Evolutionary conservation across 257 asterid species (phyloP).

Genomic region (Paulownia fortunei): DNA sequence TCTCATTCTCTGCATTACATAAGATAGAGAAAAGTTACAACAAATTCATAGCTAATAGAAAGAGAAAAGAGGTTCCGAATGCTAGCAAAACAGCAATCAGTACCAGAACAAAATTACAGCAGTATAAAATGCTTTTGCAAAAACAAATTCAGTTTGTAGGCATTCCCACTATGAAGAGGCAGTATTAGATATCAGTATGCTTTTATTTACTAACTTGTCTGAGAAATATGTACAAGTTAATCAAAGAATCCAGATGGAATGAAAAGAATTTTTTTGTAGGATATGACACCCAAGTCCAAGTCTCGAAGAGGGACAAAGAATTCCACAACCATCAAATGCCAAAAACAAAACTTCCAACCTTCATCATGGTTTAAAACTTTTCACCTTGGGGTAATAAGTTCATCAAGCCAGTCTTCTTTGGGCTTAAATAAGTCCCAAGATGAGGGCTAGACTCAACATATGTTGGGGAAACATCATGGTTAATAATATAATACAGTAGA

Average conservation of each 20-base stretch:
- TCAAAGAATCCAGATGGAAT: constrained; percentile 8
- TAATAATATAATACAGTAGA: constrained; percentile 15
- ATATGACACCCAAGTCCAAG: neutral
- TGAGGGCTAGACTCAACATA: neutral
- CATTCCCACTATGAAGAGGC: constrained; percentile 9
- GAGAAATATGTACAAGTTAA: neutral
- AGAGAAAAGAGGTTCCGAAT: constrained; percentile 10
- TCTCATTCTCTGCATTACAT: constrained; percentile 57
- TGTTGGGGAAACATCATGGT: neutral
- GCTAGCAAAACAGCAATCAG: neutral
- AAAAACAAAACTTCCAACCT: constrained; percentile 5
- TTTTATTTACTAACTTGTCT: constrained; percentile 15
- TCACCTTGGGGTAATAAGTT: neutral
- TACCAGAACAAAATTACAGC: constrained; percentile 12
- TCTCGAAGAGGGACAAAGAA: neutral
- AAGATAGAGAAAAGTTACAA: constrained; percentile 18
- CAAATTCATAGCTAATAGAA: neutral
- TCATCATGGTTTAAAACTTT: neutral
- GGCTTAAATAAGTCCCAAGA: constrained; percentile 2
- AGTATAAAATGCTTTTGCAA: neutral
- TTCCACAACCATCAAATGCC: neutral
- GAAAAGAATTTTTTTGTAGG: neutral
- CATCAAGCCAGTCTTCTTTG: neutral
- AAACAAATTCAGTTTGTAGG: neutral
- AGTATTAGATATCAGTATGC: neutral